phyloP scores from a whole-genome alignment of 1,284 basidiomycete genomes.

The Psilocybe mexicana region DNA sequence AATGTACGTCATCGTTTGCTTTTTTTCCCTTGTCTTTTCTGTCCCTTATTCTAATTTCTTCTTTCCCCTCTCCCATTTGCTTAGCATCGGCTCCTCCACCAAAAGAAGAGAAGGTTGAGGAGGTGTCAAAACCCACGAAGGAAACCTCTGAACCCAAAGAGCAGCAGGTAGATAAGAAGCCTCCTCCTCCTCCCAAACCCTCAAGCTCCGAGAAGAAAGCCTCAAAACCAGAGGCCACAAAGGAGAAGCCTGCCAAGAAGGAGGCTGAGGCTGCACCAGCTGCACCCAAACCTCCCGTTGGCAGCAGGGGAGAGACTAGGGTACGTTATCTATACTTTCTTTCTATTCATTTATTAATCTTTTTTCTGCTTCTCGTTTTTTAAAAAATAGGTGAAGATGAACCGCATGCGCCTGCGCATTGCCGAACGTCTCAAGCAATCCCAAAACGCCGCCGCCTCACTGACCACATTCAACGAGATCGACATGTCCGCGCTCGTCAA shows the following conservation, averaged over 20 bases:
- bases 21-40: constrained; percentile 5
- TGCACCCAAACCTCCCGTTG: constrained; percentile 43
- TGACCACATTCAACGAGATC: constrained; percentile 99
- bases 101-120: constrained; percentile 31
- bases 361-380: background rate
- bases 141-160: constrained; percentile 46
- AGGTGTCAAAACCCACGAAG: constrained; percentile 26
- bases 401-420: constrained; percentile 95
- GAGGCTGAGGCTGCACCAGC: constrained; percentile 27
- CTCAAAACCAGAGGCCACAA: constrained; percentile 34
- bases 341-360: constrained; percentile 2
- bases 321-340: constrained; percentile 40
- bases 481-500: constrained; percentile 97
- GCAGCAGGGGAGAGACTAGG: constrained; percentile 83
- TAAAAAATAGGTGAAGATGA: constrained; percentile 84
- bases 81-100: constrained; percentile 22
- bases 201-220: constrained; percentile 34
- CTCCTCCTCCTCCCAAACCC: constrained; percentile 43
- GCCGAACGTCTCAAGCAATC: constrained; percentile 98
- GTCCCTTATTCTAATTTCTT: background rate
- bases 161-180: constrained; percentile 49
- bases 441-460: constrained; percentile 94
- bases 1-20: constrained; percentile 35
- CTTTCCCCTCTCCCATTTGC: constrained; percentile 22
- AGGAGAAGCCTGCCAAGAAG: constrained; percentile 35